These are phyloP conservation scores for Herpetomonas samuelpessoai DNA, from an alignment of 208 protist genomes.

Conservation along the genomic window DNA sequence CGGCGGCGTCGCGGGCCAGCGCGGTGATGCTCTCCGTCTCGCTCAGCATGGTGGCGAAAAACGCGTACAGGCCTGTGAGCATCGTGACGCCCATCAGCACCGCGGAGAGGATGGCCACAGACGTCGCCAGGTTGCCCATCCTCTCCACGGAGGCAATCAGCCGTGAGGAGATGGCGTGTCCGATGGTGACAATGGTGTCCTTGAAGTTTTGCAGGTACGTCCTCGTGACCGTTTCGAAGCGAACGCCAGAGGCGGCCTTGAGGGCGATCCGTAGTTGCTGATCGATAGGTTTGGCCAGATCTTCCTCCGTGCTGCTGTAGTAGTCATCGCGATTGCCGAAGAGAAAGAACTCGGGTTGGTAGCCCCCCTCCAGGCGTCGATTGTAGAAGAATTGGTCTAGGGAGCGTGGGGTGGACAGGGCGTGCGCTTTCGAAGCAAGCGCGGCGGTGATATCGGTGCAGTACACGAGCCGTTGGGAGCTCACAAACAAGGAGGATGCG, in stretches of 20 bases:
- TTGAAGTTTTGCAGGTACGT: not conserved
- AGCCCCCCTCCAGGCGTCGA: conserved; percentile 8
- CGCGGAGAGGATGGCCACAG: not conserved
- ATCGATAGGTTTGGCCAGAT: not conserved
- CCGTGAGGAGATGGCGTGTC: not conserved
- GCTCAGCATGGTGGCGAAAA: conserved; percentile 5
- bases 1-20: not conserved
- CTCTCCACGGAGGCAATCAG: not conserved
- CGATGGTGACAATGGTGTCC: not conserved
- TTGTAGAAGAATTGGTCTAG: conserved; percentile 10
- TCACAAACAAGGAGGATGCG: not conserved
- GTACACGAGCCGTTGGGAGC: conserved; percentile 1
- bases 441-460: conserved; percentile 9
- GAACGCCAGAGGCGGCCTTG: conserved; percentile 1
- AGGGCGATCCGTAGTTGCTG: not conserved
- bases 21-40: not conserved
- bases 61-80: conserved; percentile 2
- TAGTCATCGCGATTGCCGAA: not conserved
- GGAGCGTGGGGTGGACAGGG: not conserved
- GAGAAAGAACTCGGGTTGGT: not conserved
- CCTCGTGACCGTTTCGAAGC: conserved; percentile 10
- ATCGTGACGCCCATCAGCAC: not conserved
- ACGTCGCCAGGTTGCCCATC: not conserved
- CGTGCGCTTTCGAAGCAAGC: not conserved
- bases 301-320: conserved; percentile 7